phyloP scores from a whole-genome alignment of 768 basidiomycete genomes.

The Pisolithus orientalis region DNA sequence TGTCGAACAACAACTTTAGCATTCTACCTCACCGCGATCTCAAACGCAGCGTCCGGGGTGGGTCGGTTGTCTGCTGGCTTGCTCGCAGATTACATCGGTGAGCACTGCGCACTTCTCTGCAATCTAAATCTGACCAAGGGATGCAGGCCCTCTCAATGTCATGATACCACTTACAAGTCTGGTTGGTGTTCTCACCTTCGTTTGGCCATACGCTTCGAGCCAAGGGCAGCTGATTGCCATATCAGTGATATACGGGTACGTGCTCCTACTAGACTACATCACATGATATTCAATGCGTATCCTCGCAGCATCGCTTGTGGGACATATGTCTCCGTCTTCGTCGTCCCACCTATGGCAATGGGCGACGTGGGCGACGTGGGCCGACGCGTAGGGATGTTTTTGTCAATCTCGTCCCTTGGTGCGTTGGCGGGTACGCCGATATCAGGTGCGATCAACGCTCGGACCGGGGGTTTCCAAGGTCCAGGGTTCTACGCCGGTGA shows the following conservation, averaged over 20 bases:
- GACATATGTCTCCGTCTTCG: slow-evolving; percentile 50
- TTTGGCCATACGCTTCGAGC: slow-evolving; percentile 26
- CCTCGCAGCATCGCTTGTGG: slow-evolving; percentile 51
- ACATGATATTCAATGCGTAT: background rate
- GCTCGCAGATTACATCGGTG: slow-evolving; percentile 50
- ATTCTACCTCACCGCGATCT: too few species aligned
- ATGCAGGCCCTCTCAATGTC: slow-evolving; percentile 58
- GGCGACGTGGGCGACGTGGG: slow-evolving; percentile 59
- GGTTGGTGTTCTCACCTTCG: slow-evolving; percentile 46
- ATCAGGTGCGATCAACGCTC: slow-evolving; percentile 28
- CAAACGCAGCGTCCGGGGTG: slow-evolving; percentile 38
- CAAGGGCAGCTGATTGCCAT: slow-evolving; percentile 44
- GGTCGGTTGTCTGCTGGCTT: slow-evolving; percentile 53
- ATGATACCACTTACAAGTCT: slow-evolving; percentile 59
- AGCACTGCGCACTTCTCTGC: too few species aligned
- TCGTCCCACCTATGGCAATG: slow-evolving; percentile 54
- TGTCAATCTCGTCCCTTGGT: slow-evolving; percentile 55
- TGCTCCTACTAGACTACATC: background rate
- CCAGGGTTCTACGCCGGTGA: slow-evolving; percentile 13
- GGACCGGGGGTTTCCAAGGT: slow-evolving; percentile 39
- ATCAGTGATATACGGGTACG: slow-evolving; percentile 60
- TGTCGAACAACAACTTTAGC: too few species aligned
- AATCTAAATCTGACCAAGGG: background rate
- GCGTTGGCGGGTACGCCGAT: slow-evolving; percentile 55
- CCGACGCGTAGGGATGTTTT: slow-evolving; percentile 56